Evolutionary conservation across 2,329 filamentous ascomycete genomes (phyloP).

Genomic region (Tolypocladium amazonense): DNA sequence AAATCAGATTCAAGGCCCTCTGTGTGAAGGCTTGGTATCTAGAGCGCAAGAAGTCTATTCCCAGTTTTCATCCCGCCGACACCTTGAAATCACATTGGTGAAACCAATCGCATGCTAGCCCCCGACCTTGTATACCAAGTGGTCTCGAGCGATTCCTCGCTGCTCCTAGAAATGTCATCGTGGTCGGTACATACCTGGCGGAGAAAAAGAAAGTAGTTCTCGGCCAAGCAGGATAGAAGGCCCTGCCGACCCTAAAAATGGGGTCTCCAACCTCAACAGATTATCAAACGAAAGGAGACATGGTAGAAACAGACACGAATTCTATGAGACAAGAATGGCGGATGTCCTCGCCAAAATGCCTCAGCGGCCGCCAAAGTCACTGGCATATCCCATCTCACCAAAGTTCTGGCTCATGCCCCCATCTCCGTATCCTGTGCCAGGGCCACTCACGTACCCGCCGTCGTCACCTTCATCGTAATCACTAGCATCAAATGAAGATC

Average conservation of each 20-base stretch:
- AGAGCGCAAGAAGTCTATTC: neutral
- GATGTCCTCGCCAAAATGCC: neutral
- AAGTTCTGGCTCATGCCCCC: constrained; percentile 44
- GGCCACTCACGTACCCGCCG: constrained; percentile 53
- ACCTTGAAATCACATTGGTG: neutral
- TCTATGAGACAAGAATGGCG: neutral
- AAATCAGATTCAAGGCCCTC: neutral
- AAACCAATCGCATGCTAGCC: neutral
- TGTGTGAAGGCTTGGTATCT: neutral
- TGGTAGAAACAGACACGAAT: neutral
- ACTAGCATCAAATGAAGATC: constrained; percentile 73
- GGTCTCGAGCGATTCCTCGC: neutral
- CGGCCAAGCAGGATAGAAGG: neutral
- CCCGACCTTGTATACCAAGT: neutral
- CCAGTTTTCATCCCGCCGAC: neutral
- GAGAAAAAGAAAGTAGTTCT: neutral
- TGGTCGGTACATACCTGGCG: neutral
- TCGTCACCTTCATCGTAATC: constrained; percentile 69
- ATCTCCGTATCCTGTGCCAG: constrained; percentile 49
- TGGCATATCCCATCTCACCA: constrained; percentile 39
- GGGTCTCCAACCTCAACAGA: neutral
- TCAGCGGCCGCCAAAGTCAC: constrained; percentile 38
- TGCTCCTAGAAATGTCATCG: neutral
- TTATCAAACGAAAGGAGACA: neutral
- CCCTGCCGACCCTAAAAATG: neutral